These are phyloP conservation scores for Grosmannia serpens DNA, from an alignment of 2,329 filamentous ascomycete species.

Conservation along the genomic window DNA sequence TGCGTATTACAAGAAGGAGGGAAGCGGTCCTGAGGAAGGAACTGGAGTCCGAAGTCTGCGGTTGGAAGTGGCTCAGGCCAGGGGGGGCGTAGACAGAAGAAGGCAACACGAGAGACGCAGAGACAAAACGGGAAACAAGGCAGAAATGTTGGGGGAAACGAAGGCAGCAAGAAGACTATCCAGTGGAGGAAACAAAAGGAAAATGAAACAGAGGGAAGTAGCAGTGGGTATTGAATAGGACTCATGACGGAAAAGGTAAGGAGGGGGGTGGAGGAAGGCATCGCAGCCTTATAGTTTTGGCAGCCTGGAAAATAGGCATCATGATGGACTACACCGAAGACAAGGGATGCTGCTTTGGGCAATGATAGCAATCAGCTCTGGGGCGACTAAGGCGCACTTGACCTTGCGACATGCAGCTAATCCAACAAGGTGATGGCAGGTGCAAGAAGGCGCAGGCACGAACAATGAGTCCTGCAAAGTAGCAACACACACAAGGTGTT, in stretches of 20 bases:
- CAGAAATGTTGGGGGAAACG: neutral
- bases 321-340: slow-evolving; percentile 7
- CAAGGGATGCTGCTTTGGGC: slow-evolving; percentile 11
- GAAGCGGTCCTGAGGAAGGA: neutral
- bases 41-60: neutral
- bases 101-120: neutral
- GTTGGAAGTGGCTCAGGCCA: neutral
- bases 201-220: slow-evolving; percentile 12
- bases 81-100: neutral
- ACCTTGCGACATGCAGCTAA: neutral
- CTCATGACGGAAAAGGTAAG: slow-evolving; percentile 6
- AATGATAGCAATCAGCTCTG: slow-evolving; percentile 7
- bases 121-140: neutral
- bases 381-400: slow-evolving; percentile 11
- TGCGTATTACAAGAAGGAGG: neutral
- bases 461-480: neutral
- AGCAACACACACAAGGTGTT: neutral
- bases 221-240: slow-evolving; percentile 11
- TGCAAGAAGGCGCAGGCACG: neutral
- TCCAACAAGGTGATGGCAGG: neutral
- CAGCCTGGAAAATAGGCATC: slow-evolving; percentile 22
- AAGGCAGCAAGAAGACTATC: slow-evolving; percentile 8
- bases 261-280: slow-evolving; percentile 24
- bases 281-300: slow-evolving; percentile 43
- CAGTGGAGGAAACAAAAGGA: slow-evolving; percentile 14